Evolutionary conservation across 176 grass and related monocot genomes (phyloP).

Genomic region (Miscanthus lutarioriparius): DNA sequence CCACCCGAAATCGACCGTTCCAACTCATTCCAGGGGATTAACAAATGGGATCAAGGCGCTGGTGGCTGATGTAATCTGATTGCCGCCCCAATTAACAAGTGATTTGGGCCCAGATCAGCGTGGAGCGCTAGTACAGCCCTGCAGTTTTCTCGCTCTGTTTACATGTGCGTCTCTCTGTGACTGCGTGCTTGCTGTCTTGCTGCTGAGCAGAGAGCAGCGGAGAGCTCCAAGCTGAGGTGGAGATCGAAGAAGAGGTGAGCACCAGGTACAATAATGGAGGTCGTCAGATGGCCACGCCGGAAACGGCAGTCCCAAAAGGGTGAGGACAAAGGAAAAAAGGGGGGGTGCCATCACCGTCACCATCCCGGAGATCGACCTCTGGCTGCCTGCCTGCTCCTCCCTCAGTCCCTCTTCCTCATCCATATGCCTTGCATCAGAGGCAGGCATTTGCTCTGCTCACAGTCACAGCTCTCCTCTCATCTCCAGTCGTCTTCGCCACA

Average conservation of each 20-base stretch:
- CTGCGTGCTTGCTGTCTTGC: neutral
- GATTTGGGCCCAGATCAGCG: conserved; percentile 19
- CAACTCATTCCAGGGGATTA: conserved; percentile 32
- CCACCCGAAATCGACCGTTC: conserved; percentile 1
- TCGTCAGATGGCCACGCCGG: conserved; percentile 62
- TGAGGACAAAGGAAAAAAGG: conserved; percentile 46
- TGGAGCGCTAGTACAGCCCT: neutral
- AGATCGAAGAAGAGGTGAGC: neutral
- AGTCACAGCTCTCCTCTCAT: neutral
- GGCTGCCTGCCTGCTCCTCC: neutral
- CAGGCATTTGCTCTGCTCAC: neutral
- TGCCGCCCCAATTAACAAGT: conserved; percentile 40
- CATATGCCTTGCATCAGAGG: neutral
- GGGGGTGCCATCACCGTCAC: conserved; percentile 45
- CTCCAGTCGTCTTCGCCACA: neutral
- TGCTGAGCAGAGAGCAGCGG: neutral
- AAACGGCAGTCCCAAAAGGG: conserved; percentile 67
- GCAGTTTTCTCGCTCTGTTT: neutral
- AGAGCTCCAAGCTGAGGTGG: neutral
- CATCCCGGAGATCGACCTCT: conserved; percentile 36
- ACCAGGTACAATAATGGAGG: conserved; percentile 54
- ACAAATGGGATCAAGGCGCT: conserved; percentile 31
- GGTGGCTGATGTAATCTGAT: conserved; percentile 36
- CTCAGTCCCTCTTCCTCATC: neutral
- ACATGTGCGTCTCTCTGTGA: neutral